Conservation (phyloP, 495 filamentous ascomycete species). For the Letharia lupina region DNA sequence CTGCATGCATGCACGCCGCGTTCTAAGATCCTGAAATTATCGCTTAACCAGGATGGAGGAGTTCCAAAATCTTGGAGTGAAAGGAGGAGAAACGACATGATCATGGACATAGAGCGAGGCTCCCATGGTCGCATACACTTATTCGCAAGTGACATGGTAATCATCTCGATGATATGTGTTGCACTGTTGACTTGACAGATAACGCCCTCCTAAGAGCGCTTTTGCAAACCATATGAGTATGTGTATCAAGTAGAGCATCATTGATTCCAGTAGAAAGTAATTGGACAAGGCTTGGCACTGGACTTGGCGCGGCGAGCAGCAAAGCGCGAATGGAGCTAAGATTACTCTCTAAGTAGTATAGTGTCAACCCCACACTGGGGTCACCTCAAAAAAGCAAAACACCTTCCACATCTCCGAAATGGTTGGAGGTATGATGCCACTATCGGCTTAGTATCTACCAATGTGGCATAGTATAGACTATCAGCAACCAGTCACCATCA, state of each 20-base stretch:
- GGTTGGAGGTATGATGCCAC: not conserved
- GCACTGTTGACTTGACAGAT: too few relatives aligned
- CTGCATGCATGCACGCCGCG: constrained; percentile 2
- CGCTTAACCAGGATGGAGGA: not conserved
- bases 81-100: constrained; percentile 3
- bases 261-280: too few relatives aligned
- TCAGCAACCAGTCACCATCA: not conserved
- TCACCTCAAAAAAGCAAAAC: not conserved
- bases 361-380: not conserved
- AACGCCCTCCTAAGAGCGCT: too few relatives aligned
- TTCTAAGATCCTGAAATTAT: constrained; percentile 1
- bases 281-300: not conserved
- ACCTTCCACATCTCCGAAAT: not conserved
- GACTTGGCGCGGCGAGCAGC: not conserved
- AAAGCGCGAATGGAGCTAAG: not conserved
- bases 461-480: not conserved
- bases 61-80: not conserved
- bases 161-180: too few relatives aligned
- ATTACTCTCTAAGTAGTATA: not conserved
- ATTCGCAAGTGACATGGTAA: too few relatives aligned
- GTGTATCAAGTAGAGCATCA: too few relatives aligned
- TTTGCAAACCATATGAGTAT: too few relatives aligned
- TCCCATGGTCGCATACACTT: not conserved
- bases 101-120: not conserved
- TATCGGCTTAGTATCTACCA: not conserved